Base-by-base conservation (phyloP, 805 yeast species). In the Lachancea mirantina region DNA sequence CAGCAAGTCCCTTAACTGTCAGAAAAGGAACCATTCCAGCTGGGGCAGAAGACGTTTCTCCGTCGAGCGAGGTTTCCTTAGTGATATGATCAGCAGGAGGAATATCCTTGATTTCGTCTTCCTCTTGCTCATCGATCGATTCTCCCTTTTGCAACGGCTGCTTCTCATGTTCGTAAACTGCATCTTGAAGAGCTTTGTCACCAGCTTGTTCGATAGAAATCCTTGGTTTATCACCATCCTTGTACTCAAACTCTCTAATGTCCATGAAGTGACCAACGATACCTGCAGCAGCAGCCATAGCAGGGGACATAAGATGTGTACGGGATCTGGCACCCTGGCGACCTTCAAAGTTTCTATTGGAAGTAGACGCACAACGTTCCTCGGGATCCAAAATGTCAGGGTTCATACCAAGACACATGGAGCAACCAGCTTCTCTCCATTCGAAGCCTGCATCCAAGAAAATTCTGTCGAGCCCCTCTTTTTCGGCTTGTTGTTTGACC, bases 351-450 rank as follows among this genome's bases (percentile, higher is more conserved):
- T 92, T 92, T 73, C 98, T 82, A 72, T 92, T 92, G 14, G 97
- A 89, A 13, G 98, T 92, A 9, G 97, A 88, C 6, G 98, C 98
- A 68, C 98, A 92, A 66, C 98, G 78, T 64, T 92, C 98, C 55
- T 82, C 76, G 24, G 98, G 98, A 41, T 78, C 74, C 55, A 92
- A 73, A 50, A 92, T 89, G 67, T 92, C 98, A 26, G 97, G 96
- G 67, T 92, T 92, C 98, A 92, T 92, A 62, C 98, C 98, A 33
- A 92, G 73, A 68, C 98, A 92, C 98, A 92, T 92, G 25, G 97
- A 89, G 67, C 98, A 92, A 41, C 98, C 98, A 45, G 98, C 97
- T 67, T 92, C 98, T 69, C 98, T 81, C 98, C 98, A 92, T 49
- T 84, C 89, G 56, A 92, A 92, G 14, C 95, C 97, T 32, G 98